A percentile compares a stretch with the other conserved stretches of the same genome.
Conservation (phyloP, 345 rosid genomes). For the Turritis glabra region DNA sequence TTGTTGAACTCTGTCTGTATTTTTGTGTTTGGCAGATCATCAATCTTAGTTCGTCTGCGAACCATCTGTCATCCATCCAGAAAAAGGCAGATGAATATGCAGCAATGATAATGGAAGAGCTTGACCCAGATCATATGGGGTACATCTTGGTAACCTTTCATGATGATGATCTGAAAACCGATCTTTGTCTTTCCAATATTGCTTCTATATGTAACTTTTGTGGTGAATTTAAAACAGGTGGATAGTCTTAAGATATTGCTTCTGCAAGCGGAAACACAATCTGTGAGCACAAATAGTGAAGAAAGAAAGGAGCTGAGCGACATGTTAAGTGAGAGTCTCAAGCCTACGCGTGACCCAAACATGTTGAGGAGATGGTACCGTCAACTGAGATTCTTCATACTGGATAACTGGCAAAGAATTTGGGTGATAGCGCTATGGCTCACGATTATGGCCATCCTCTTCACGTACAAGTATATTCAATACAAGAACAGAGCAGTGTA, state of each 20-base stretch:
- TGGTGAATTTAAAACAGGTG: conserved; percentile 42
- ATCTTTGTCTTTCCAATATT: not conserved
- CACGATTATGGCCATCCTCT: conserved; percentile 51
- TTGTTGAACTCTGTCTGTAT: not conserved
- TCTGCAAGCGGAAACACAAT: conserved; percentile 43
- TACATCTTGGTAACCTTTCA: conserved; percentile 57
- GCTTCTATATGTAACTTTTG: not conserved
- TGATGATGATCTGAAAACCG: not conserved
- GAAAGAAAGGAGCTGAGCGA: conserved; percentile 62
- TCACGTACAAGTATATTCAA: conserved; percentile 58
- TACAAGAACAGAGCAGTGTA: conserved; percentile 52
- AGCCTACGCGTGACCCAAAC: conserved; percentile 59
- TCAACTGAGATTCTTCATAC: conserved; percentile 44
- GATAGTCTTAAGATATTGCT: conserved; percentile 58
- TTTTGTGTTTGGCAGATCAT: conserved; percentile 49
- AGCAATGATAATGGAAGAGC: conserved; percentile 73
- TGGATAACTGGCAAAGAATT: conserved; percentile 68
- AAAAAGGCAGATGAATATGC: conserved; percentile 72
- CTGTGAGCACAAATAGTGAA: conserved; percentile 38
- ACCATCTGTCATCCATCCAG: conserved; percentile 59
- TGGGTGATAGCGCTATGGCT: conserved; percentile 69
- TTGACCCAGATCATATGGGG: conserved; percentile 63
- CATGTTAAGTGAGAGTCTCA: conserved; percentile 63
- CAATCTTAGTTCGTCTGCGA: conserved; percentile 63
- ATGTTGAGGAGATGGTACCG: conserved; percentile 43